Conservation (phyloP, 116 monocot genomes). For the Zostera marina region DNA sequence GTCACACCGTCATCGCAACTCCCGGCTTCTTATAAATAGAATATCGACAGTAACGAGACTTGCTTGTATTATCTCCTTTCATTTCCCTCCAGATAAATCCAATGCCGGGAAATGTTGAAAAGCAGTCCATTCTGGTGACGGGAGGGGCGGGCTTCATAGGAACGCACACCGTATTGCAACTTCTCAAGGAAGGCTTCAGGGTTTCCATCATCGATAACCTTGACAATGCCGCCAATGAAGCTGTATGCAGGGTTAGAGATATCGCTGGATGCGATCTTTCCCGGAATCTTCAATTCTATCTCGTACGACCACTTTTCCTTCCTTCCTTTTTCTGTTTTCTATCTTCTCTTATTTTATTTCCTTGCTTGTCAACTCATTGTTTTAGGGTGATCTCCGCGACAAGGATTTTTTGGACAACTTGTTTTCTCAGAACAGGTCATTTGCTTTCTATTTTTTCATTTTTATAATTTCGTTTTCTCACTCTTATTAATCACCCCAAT, state of each 20-base stretch:
- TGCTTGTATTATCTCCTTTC: too few species aligned
- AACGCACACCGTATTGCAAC: conserved; percentile 68
- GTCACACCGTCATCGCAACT: too few species aligned
- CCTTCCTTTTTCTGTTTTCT: neutral
- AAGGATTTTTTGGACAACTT: conserved; percentile 55
- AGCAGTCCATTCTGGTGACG: conserved; percentile 41
- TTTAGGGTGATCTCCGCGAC: conserved; percentile 66
- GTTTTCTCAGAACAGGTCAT: conserved; percentile 35
- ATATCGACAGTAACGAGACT: too few species aligned
- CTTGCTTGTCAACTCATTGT: neutral
- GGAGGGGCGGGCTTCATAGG: conserved; percentile 83
- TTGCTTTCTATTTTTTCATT: neutral
- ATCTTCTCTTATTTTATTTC: neutral
- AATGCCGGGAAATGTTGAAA: neutral
- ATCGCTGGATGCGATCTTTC: conserved; percentile 51
- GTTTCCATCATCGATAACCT: conserved; percentile 68
- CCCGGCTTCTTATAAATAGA: too few species aligned
- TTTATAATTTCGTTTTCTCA: too few species aligned
- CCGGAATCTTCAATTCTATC: conserved; percentile 23
- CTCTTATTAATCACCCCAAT: too few species aligned
- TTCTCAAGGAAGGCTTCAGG: conserved; percentile 41
- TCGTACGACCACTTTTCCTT: neutral
- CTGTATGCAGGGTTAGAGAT: conserved; percentile 39
- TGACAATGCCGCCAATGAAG: conserved; percentile 48
- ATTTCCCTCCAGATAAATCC: neutral